phyloP scores from a whole-genome alignment of 1,139 yeast species.

The Magnusiomyces suaveolens region DNA sequence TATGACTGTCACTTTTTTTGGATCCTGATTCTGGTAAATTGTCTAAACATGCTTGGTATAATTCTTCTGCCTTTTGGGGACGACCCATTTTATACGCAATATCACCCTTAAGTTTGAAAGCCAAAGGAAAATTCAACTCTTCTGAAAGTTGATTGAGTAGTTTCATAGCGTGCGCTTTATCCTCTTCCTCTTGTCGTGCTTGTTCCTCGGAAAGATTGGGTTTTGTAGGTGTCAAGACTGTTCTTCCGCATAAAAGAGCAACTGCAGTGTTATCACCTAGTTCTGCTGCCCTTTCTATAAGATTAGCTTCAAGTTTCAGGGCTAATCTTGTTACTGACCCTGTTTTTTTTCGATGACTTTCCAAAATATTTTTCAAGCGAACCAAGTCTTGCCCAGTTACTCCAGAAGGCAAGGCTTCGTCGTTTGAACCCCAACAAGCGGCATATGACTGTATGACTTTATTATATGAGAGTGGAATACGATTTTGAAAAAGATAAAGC shows the following conservation, averaged over 20 bases:
- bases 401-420: conserved; percentile 32
- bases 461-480: conserved; percentile 14
- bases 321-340: conserved; percentile 41
- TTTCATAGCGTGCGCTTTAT: conserved; percentile 50
- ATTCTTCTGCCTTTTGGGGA: conserved; percentile 39
- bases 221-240: conserved; percentile 16
- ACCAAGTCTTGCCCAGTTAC: conserved; percentile 51
- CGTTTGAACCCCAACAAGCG: conserved; percentile 17
- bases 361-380: conserved; percentile 57
- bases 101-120: conserved; percentile 67
- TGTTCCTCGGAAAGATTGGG: conserved; percentile 18
- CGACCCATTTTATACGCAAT: conserved; percentile 46
- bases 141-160: conserved; percentile 51
- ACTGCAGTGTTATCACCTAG: conserved; percentile 75
- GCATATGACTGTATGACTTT: conserved; percentile 15
- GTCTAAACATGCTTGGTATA: conserved; percentile 47
- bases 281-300: conserved; percentile 76
- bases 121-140: conserved; percentile 54
- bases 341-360: conserved; percentile 51
- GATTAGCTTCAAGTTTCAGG: conserved; percentile 53
- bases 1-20: conserved; percentile 19
- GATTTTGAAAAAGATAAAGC: conserved; percentile 15
- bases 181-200: conserved; percentile 36
- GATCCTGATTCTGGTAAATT: conserved; percentile 26
- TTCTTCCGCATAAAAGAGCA: conserved; percentile 51